Conservation (phyloP, 352 stramenopile genomes). For the Phytophthora ohioensis region DNA sequence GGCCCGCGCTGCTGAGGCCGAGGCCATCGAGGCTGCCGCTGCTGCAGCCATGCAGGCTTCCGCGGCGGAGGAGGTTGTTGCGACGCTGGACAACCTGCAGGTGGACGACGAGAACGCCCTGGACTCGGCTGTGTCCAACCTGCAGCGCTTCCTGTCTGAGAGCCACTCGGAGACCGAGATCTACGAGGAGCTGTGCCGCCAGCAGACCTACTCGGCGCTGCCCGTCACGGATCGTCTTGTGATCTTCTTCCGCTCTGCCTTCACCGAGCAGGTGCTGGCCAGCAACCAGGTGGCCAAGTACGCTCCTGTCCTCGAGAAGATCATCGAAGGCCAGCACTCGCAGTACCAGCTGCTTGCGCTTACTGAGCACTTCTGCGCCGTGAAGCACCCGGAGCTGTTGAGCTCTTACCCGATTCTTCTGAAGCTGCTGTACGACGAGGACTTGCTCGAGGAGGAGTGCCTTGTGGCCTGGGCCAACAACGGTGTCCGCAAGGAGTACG, state of each 20-base stretch:
- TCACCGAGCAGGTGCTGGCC: conserved; percentile 91
- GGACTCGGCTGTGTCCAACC: conserved; percentile 72
- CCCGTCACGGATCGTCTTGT: conserved; percentile 95
- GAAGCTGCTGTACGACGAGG: conserved; percentile 97
- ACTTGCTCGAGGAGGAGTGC: conserved; percentile 96
- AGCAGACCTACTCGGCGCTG: conserved; percentile 93
- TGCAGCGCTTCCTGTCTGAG: conserved; percentile 65
- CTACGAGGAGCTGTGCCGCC: conserved; percentile 92
- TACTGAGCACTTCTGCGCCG: conserved; percentile 91
- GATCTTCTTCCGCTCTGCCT: conserved; percentile 93
- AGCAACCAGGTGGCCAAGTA: conserved; percentile 93
- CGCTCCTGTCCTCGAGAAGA: conserved; percentile 84
- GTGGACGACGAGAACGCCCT: conserved; percentile 89
- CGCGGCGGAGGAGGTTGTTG: conserved; percentile 64
- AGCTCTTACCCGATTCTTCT: conserved; percentile 94
- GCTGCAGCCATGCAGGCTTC: conserved; percentile 72
- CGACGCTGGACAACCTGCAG: conserved; percentile 83
- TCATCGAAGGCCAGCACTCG: conserved; percentile 87
- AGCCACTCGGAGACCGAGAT: conserved; percentile 68
- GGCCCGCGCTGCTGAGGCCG: conserved; percentile 80
- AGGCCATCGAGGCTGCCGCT: conserved; percentile 83
- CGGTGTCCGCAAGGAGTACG: conserved; percentile 79
- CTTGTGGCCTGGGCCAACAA: conserved; percentile 93
- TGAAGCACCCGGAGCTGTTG: conserved; percentile 84
- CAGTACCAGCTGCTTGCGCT: conserved; percentile 95